These are phyloP conservation scores for Cornus suecica DNA, from an alignment of 148 eudicot genomes.

Conservation along the genomic window DNA sequence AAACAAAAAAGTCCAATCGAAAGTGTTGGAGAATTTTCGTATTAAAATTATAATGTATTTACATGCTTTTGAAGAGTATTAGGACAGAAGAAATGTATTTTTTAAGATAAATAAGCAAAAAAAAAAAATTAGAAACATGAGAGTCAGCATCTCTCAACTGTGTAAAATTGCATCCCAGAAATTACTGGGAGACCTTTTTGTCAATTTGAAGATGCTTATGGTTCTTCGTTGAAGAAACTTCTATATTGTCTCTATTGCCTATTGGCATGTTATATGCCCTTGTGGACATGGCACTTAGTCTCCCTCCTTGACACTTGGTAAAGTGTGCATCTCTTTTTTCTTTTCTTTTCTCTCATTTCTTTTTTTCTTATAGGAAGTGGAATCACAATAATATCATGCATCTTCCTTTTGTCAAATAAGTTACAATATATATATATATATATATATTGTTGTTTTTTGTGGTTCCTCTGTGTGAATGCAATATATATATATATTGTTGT, in stretches of 20 bases:
- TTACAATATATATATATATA: too few relatives aligned
- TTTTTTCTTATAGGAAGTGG: neutral
- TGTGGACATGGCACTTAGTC: neutral
- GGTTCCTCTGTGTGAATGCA: neutral
- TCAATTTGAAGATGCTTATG: neutral
- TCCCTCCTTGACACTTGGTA: neutral
- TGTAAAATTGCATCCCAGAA: neutral
- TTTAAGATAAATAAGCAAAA: slow-evolving; percentile 6
- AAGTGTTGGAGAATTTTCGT: too few relatives aligned
- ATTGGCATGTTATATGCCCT: neutral
- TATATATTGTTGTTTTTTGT: too few relatives aligned
- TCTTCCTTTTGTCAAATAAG: neutral
- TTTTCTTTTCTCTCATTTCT: too few relatives aligned
- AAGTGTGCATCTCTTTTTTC: too few relatives aligned
- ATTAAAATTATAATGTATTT: too few relatives aligned
- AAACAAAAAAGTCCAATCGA: too few relatives aligned
- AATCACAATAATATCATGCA: neutral
- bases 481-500: too few relatives aligned
- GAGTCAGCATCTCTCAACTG: neutral
- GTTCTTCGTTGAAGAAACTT: neutral
- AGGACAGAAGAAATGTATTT: neutral
- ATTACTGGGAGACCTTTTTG: neutral
- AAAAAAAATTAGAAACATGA: neutral
- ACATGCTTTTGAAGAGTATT: too few relatives aligned
- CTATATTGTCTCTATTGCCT: neutral